phyloP scores from a whole-genome alignment of 305 asterid species.

The Ajuga reptans region DNA sequence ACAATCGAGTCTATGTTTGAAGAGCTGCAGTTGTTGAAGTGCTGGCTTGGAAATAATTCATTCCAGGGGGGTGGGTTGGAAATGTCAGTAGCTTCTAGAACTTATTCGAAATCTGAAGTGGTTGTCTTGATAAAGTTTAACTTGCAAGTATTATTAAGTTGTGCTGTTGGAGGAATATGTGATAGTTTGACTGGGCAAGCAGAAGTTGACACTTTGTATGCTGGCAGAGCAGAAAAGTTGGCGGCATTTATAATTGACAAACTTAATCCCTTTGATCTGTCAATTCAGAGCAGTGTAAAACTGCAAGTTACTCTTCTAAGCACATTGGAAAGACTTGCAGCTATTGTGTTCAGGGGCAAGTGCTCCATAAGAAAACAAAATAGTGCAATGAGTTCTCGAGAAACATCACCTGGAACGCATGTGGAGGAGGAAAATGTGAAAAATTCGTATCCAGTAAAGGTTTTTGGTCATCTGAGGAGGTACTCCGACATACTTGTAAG shows the following conservation, averaged over 20 bases:
- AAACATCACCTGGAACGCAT: constrained; percentile 29
- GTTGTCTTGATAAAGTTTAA: constrained; percentile 65
- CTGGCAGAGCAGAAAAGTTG: constrained; percentile 59
- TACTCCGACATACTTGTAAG: constrained; percentile 48
- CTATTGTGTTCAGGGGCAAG: constrained; percentile 57
- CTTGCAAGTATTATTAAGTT: constrained; percentile 63
- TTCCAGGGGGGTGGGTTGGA: constrained; percentile 33
- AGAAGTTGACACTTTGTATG: constrained; percentile 40
- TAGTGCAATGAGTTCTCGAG: constrained; percentile 33
- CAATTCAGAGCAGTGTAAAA: constrained; percentile 47
- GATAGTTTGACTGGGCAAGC: constrained; percentile 39
- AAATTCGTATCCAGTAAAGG: constrained; percentile 37
- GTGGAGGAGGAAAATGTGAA: constrained; percentile 39
- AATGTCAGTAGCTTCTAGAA: constrained; percentile 29
- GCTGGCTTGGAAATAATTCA: constrained; percentile 37
- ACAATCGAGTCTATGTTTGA: constrained; percentile 56
- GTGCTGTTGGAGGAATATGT: constrained; percentile 46
- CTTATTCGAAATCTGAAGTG: constrained; percentile 55
- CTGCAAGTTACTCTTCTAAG: constrained; percentile 66
- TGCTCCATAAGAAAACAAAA: constrained; percentile 45
- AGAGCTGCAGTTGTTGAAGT: constrained; percentile 65
- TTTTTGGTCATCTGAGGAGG: constrained; percentile 58
- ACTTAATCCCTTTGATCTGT: constrained; percentile 56
- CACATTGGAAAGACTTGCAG: constrained; percentile 61
- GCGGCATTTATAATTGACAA: constrained; percentile 38